phyloP scores from a whole-genome alignment of 1,139 yeast genomes.

The Yarrowia galli region DNA sequence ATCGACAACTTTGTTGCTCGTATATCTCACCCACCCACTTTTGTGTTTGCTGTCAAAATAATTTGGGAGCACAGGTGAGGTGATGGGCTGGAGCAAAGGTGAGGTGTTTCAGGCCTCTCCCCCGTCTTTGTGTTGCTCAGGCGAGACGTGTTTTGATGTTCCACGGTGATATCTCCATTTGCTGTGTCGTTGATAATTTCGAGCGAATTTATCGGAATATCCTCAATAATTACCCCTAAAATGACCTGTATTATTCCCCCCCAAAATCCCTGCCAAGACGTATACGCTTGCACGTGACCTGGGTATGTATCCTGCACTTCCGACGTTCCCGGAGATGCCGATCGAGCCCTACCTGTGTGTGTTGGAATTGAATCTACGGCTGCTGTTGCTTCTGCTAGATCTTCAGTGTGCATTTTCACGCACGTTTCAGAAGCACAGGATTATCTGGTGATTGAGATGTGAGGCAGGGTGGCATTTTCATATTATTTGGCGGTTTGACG shows the following conservation, averaged over 20 bases:
- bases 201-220: too few species aligned
- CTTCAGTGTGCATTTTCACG: not conserved
- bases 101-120: not conserved
- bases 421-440: not conserved
- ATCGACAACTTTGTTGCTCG: not conserved
- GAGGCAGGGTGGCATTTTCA: not conserved
- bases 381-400: not conserved
- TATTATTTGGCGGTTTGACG: not conserved
- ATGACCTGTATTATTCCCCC: too few species aligned
- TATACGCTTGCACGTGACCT: not conserved
- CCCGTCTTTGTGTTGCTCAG: not conserved
- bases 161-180: not conserved
- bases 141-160: not conserved
- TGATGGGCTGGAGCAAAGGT: not conserved
- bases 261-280: not conserved
- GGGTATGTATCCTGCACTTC: not conserved
- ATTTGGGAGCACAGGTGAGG: constrained; percentile 3
- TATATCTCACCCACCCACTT: not conserved
- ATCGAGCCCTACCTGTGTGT: not conserved
- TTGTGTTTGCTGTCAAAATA: not conserved
- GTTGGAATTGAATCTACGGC: not conserved
- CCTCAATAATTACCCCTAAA: too few species aligned
- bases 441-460: not conserved
- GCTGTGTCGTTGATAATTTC: too few species aligned
- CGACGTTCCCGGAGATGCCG: not conserved